Evolutionary conservation across 1,139 yeast species (phyloP).

Genomic region (Diutina scorzettiae): DNA sequence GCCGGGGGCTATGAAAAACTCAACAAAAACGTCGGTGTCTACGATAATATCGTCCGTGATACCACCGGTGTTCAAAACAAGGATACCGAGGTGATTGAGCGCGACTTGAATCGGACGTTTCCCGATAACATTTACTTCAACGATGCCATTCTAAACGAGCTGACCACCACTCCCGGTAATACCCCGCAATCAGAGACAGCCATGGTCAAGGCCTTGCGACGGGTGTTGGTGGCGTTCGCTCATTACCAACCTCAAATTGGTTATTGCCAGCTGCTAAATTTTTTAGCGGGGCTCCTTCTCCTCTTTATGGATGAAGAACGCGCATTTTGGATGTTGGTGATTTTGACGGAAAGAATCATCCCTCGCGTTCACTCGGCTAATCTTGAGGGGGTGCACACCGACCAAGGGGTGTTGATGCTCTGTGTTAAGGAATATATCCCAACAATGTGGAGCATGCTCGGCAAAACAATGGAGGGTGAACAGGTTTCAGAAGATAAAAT

Average conservation of each 20-base stretch:
- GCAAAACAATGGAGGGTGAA: constrained; percentile 32
- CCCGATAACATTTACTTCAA: constrained; percentile 77
- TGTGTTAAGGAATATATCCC: constrained; percentile 81
- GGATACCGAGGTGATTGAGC: constrained; percentile 85
- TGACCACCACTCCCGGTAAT: constrained; percentile 4
- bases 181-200: constrained; percentile 33
- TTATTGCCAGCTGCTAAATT: constrained; percentile 89
- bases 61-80: constrained; percentile 41
- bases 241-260: constrained; percentile 84
- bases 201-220: constrained; percentile 58
- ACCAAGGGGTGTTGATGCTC: constrained; percentile 88
- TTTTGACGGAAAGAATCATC: constrained; percentile 70
- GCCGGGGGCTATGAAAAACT: constrained; percentile 82
- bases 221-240: constrained; percentile 78
- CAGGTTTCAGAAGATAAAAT: constrained; percentile 45
- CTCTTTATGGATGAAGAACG: constrained; percentile 80
- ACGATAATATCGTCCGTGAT: constrained; percentile 51
- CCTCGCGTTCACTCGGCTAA: constrained; percentile 89
- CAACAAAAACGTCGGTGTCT: constrained; percentile 59
- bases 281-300: constrained; percentile 74
- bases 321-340: constrained; percentile 92
- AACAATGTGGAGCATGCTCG: constrained; percentile 54
- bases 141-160: constrained; percentile 7
- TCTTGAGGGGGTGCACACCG: constrained; percentile 88
- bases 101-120: constrained; percentile 85